Conservation (phyloP, 768 basidiomycete species). For the Lactarius evosmus region DNA sequence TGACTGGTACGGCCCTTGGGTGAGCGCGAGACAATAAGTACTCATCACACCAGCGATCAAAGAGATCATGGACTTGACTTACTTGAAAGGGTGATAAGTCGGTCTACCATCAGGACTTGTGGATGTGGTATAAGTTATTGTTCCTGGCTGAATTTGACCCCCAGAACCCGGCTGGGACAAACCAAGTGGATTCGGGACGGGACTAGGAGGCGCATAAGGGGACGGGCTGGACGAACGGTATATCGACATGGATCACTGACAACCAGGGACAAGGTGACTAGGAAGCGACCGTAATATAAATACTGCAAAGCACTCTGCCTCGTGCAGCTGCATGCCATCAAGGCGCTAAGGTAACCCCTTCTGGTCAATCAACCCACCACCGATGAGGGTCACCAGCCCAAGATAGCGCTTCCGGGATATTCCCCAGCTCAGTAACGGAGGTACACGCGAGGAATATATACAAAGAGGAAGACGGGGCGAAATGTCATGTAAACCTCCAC, state of each 20-base stretch:
- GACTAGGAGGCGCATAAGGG: constrained; percentile 24
- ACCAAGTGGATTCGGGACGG: constrained; percentile 12
- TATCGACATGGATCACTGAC: constrained; percentile 24
- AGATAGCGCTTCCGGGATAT: constrained; percentile 8
- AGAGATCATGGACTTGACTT: constrained; percentile 6
- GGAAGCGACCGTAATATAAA: constrained; percentile 13
- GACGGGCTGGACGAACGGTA: constrained; percentile 22
- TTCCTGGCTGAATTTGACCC: constrained; percentile 57
- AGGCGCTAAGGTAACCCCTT: constrained; percentile 17
- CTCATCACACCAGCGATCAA: constrained; percentile 18
- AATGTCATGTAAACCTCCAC: constrained; percentile 65
- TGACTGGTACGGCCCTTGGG: constrained; percentile 66
- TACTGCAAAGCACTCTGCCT: constrained; percentile 13
- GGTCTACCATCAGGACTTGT: constrained; percentile 57
- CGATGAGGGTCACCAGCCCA: constrained; percentile 12
- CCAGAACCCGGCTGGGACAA: constrained; percentile 30
- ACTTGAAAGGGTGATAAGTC: constrained; percentile 75
- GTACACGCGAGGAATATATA: constrained; percentile 20
- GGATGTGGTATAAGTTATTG: constrained; percentile 70
- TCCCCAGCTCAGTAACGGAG: constrained; percentile 6
- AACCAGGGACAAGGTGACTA: constrained; percentile 5
- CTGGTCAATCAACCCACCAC: constrained; percentile 11
- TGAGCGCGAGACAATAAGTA: constrained; percentile 28
- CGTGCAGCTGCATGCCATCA: constrained; percentile 8
- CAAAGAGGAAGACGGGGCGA: neutral